Percentiles rank a stretch among this genome's conserved stretches.
These are phyloP conservation scores for Fusarium poae DNA, from an alignment of 2,329 filamentous ascomycete species.

Conservation along the genomic window DNA sequence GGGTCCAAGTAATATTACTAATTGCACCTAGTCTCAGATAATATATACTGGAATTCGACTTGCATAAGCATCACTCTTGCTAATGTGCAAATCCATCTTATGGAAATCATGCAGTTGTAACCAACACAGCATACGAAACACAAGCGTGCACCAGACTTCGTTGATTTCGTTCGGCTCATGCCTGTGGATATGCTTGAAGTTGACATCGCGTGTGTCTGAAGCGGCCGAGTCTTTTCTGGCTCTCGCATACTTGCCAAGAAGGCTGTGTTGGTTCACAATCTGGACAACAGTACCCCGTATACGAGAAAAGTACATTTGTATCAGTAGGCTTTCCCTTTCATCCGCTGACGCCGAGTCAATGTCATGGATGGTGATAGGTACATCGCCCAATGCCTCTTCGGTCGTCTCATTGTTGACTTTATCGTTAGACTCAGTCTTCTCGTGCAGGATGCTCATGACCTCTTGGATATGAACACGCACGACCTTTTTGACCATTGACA, in stretches of 20 bases:
- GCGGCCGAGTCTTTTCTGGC: constrained; percentile 1
- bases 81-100: constrained; percentile 52
- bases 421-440: constrained; percentile 13
- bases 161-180: constrained; percentile 10
- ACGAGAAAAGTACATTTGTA: constrained; percentile 34
- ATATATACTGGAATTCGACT: constrained; percentile 56
- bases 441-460: constrained; percentile 25
- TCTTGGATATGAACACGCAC: constrained; percentile 36
- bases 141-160: constrained; percentile 52
- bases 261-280: constrained; percentile 5
- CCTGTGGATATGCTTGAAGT: neutral
- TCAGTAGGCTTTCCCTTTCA: constrained; percentile 25
- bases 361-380: constrained; percentile 17
- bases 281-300: constrained; percentile 27
- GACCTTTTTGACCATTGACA: constrained; percentile 28
- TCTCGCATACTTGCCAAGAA: constrained; percentile 20
- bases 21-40: neutral
- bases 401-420: rapidly evolving
- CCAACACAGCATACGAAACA: constrained; percentile 57
- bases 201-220: neutral
- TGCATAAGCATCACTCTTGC: constrained; percentile 52
- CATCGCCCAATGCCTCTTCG: neutral
- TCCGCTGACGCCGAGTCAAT: constrained; percentile 32
- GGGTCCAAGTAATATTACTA: constrained; percentile 14
- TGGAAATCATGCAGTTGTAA: constrained; percentile 56